Conservation (phyloP, 768 basidiomycete species). For the Leccinum subgranulosum region DNA sequence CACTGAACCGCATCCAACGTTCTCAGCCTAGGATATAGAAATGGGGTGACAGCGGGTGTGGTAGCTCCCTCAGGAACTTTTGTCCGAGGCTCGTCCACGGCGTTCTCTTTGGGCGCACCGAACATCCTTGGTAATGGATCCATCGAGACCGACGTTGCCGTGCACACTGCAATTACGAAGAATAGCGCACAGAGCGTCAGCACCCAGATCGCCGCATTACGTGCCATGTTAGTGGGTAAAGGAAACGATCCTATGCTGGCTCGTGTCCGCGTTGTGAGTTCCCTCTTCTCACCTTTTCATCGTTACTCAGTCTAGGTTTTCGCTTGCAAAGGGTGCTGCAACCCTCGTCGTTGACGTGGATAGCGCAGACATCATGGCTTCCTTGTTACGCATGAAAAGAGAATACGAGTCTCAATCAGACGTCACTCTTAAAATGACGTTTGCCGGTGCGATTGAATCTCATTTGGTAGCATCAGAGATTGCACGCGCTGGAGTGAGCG, state of each 20-base stretch:
- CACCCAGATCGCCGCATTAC: constrained; percentile 61
- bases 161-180: constrained; percentile 58
- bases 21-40: constrained; percentile 58
- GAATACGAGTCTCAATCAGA: constrained; percentile 61
- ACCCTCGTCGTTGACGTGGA: constrained; percentile 67
- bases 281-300: neutral
- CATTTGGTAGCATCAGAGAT: constrained; percentile 69
- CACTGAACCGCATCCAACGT: neutral
- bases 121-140: constrained; percentile 12
- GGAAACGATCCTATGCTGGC: constrained; percentile 37
- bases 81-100: constrained; percentile 59
- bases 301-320: neutral
- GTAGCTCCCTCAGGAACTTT: constrained; percentile 47
- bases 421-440: constrained; percentile 57
- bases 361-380: constrained; percentile 72
- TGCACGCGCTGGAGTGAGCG: constrained; percentile 60
- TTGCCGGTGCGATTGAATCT: constrained; percentile 60
- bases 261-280: constrained; percentile 15
- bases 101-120: constrained; percentile 54
- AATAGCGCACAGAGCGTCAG: constrained; percentile 50
- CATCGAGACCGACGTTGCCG: constrained; percentile 50
- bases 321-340: constrained; percentile 46
- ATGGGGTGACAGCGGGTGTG: constrained; percentile 64
- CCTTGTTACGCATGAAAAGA: constrained; percentile 61
- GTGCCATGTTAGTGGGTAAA: constrained; percentile 57